These are phyloP conservation scores for Calonectria pauciramosa DNA, from an alignment of 2,329 filamentous ascomycete genomes.

Conservation along the genomic window DNA sequence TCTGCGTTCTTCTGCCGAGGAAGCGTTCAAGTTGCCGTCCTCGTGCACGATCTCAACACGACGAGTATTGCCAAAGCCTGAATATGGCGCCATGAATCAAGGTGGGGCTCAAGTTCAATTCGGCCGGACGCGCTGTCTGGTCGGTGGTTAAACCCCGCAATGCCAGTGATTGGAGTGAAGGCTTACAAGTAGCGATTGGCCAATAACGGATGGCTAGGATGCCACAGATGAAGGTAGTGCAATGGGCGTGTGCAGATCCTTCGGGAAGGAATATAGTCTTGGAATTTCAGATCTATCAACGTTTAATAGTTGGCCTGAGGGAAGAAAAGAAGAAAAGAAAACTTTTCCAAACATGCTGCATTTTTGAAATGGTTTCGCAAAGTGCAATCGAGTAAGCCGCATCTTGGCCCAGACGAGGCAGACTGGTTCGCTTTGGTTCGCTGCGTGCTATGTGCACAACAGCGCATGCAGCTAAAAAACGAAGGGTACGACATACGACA, in stretches of 20 bases:
- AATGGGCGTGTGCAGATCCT: background rate
- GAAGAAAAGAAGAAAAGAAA: no score
- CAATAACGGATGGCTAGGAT: background rate
- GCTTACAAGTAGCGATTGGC: background rate
- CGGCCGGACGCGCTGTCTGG: no score
- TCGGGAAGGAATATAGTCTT: background rate
- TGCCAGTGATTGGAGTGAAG: background rate
- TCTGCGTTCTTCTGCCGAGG: background rate
- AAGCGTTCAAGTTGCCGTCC: no score
- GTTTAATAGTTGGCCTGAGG: background rate
- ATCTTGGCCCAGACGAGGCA: background rate
- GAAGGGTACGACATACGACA: background rate
- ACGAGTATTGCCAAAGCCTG: background rate
- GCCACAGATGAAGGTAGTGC: no score
- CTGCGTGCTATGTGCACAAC: background rate
- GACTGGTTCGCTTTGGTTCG: conserved; percentile 14
- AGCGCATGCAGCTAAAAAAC: background rate
- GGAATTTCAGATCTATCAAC: background rate
- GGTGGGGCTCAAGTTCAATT: background rate
- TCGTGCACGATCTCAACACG: background rate
- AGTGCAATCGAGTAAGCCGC: background rate
- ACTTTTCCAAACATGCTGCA: background rate
- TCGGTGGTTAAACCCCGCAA: background rate
- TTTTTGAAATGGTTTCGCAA: background rate
- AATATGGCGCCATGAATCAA: background rate